Percentiles rank a stretch among this genome's conserved stretches.
Conservation (phyloP, 768 basidiomycete genomes). For the Ramaria sp. region DNA sequence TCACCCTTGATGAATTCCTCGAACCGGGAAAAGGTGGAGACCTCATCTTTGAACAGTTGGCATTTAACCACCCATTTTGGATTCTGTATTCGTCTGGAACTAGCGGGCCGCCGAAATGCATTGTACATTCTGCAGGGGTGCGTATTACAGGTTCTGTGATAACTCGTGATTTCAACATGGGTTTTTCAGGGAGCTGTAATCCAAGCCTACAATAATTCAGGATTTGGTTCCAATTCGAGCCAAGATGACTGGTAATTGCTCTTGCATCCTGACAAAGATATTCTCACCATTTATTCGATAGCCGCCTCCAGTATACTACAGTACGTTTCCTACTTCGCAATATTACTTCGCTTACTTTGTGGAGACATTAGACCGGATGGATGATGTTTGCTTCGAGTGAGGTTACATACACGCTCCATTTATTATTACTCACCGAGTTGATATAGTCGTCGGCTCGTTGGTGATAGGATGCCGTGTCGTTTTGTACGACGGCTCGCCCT, state of each 20-base stretch:
- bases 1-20: conserved; percentile 30
- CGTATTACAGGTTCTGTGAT: conserved; percentile 14
- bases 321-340: conserved; percentile 23
- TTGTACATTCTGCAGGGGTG: conserved; percentile 69
- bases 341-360: background rate
- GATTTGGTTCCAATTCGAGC: conserved; percentile 32
- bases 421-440: background rate
- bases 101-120: conserved; percentile 77
- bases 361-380: conserved; percentile 49
- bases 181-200: conserved; percentile 53
- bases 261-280: conserved; percentile 21
- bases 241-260: conserved; percentile 6
- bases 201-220: conserved; percentile 55
- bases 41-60: conserved; percentile 58
- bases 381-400: conserved; percentile 47
- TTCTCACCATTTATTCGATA: background rate
- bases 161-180: background rate
- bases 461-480: conserved; percentile 42
- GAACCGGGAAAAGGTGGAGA: conserved; percentile 33
- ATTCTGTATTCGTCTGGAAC: conserved; percentile 85
- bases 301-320: conserved; percentile 58
- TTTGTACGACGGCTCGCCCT: conserved; percentile 60
- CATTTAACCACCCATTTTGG: conserved; percentile 70
- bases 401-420: background rate
- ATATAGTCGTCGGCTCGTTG: conserved; percentile 38